Evolutionary conservation across 352 stramenopile species (phyloP), one percentile per base, ranked within the genome.

Genomic region (Globisporangium nunn): DNA sequence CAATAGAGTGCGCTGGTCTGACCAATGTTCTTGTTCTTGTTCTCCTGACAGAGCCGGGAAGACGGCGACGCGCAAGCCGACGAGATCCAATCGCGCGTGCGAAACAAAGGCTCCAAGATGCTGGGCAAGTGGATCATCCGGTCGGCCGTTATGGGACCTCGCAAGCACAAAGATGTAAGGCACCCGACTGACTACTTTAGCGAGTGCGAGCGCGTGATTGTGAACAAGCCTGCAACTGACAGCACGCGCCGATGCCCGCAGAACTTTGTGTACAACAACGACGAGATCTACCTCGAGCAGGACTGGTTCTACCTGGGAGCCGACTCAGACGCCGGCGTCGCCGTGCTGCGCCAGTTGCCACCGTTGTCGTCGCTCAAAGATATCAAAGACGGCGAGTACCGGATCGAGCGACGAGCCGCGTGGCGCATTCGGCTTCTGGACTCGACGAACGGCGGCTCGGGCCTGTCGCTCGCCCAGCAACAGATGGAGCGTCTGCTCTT

Each of bases 241-340:
- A 30, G 8, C 15, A 28, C 8, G 6, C 29, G 6, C 3, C 51
- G 11, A 5, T 52, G 30, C 15, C 37, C 35, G 10, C 53, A 90
- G 80, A 77, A 75, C 31, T 91, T 87, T 53, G 81, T 91, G 30
- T 89, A 89, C 70, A 92, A 90, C 67, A 82, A 82, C 55, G 80
- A 90, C 53, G 82, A 92, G 60, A 69, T 92, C 15, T 92, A 85
- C 56, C 57, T 92, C 14, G 80, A 92, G 69, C 82, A 92, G 49
- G 79, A 92, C 65, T 90, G 82, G 79, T 92, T 92, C 66, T 90
- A 92, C 50, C 59, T 92, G 7, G 78, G 74, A 18, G 80, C 82
- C 0, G 81, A 90, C 56, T 81, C 72, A 17, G 81, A 89, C 43
- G 69, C 71, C 8, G 71, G 72, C 11, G 37, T 79, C n/a, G 81